A percentile compares a stretch with the other conserved stretches of the same genome.
Conservation (phyloP, 345 rosid genomes). For the Abelmoschus esculentus region DNA sequence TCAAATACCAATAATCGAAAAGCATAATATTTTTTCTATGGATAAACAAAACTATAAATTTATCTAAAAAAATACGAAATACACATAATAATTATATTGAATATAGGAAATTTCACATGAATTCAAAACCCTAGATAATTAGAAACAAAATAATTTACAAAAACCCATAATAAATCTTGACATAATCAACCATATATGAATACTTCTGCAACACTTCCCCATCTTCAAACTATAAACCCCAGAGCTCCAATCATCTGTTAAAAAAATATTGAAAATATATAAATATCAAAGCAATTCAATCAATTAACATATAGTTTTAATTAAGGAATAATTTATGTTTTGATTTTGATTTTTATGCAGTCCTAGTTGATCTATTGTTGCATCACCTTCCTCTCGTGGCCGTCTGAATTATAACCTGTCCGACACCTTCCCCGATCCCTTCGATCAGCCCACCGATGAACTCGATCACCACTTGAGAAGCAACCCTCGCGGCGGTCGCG, state of each 20-base stretch:
- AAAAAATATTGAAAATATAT: background rate
- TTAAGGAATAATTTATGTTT: background rate
- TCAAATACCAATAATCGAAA: too few relatives aligned
- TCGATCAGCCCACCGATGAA: conserved; percentile 68
- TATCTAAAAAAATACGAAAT: too few relatives aligned
- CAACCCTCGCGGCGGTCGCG: conserved; percentile 49
- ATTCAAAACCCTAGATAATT: too few relatives aligned
- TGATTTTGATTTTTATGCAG: background rate
- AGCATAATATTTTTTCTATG: too few relatives aligned
- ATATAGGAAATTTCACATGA: too few relatives aligned
- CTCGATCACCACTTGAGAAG: conserved; percentile 50
- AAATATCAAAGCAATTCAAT: background rate
- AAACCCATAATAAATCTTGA: background rate
- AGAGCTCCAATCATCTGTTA: conserved; percentile 3
- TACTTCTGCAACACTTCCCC: background rate
- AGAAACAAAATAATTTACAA: background rate
- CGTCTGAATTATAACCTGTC: conserved; percentile 46
- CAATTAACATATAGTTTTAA: background rate
- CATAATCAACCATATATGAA: background rate
- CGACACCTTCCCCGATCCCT: conserved; percentile 79
- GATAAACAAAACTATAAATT: too few relatives aligned
- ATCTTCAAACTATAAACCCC: conserved; percentile 1
- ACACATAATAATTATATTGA: too few relatives aligned
- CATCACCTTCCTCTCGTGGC: conserved; percentile 33
- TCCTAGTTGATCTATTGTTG: background rate